Percentiles rank a stretch among this genome's conserved stretches.
Evolutionary conservation across 495 filamentous ascomycete genomes (phyloP).

Genomic region (Chaetomidium leptoderma): DNA sequence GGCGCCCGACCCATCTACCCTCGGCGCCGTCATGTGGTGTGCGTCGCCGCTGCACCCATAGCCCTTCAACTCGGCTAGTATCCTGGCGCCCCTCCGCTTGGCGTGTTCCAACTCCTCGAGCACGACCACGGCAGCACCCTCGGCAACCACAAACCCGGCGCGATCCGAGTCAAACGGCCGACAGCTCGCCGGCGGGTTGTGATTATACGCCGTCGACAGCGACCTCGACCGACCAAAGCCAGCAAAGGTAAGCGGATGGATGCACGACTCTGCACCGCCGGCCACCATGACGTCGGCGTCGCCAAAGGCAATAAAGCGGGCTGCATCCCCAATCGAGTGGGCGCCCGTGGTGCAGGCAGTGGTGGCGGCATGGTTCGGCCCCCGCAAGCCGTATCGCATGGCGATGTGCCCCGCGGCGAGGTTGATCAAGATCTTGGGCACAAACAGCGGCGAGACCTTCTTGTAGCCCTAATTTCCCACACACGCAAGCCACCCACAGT

Average conservation of each 20-base stretch:
- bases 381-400: constrained; percentile 85
- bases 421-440: constrained; percentile 89
- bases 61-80: constrained; percentile 85
- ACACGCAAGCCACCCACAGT: neutral
- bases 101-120: constrained; percentile 92
- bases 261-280: constrained; percentile 90
- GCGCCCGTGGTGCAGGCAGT: constrained; percentile 95
- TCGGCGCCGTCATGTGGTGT: constrained; percentile 86
- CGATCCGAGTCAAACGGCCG: constrained; percentile 84
- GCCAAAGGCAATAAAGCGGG: constrained; percentile 81
- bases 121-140: constrained; percentile 83
- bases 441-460: constrained; percentile 88
- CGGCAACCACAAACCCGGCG: constrained; percentile 84
- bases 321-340: constrained; percentile 89
- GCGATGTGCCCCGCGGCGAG: constrained; percentile 90
- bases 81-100: constrained; percentile 66
- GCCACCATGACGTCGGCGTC: constrained; percentile 95
- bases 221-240: constrained; percentile 87
- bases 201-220: constrained; percentile 74
- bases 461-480: constrained; percentile 63
- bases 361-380: constrained; percentile 85
- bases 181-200: constrained; percentile 66
- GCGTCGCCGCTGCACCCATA: constrained; percentile 88
- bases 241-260: constrained; percentile 87
- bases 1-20: constrained; percentile 74